These are phyloP conservation scores for Cystobasidiopsis lactophilus DNA, from an alignment of 768 basidiomycete genomes.

Conservation along the genomic window DNA sequence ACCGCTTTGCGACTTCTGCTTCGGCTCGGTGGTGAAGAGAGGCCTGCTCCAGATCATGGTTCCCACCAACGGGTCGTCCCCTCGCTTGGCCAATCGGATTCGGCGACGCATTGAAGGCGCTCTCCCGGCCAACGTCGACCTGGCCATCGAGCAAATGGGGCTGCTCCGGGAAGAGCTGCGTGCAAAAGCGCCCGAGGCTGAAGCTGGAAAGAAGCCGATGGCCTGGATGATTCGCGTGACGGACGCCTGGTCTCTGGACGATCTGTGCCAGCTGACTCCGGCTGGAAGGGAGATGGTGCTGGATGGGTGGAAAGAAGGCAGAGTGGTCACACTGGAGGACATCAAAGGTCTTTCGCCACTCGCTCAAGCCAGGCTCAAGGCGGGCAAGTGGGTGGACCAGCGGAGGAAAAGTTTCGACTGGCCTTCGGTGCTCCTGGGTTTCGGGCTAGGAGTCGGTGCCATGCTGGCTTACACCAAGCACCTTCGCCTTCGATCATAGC, in stretches of 20 bases:
- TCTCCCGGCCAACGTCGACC: slow-evolving; percentile 50
- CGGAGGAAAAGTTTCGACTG: too few species aligned
- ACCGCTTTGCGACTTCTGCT: slow-evolving; percentile 90
- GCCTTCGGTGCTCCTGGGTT: too few species aligned
- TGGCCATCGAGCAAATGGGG: slow-evolving; percentile 61
- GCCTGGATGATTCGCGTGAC: slow-evolving; percentile 75
- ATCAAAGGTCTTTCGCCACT: too few species aligned
- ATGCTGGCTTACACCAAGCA: too few species aligned
- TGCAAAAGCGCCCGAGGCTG: slow-evolving; percentile 46
- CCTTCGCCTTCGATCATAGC: too few species aligned
- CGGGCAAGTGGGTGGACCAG: too few species aligned
- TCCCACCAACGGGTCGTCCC: slow-evolving; percentile 81
- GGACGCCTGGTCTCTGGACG: slow-evolving; percentile 62
- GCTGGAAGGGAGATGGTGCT: slow-evolving; percentile 41
- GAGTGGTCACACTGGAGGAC: slow-evolving; percentile 8
- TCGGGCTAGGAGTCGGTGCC: too few species aligned
- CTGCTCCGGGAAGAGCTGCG: slow-evolving; percentile 47
- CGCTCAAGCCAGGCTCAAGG: too few species aligned
- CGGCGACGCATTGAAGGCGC: slow-evolving; percentile 41
- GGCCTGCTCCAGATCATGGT: slow-evolving; percentile 90
- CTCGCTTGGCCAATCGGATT: slow-evolving; percentile 69
- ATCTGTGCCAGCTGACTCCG: slow-evolving; percentile 50
- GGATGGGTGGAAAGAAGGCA: slow-evolving; percentile 60
- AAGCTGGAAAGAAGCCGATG: slow-evolving; percentile 58
- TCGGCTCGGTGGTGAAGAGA: slow-evolving; percentile 73